Evolutionary conservation across 192 early-diverging fungal genomes (phyloP), one percentile per base, ranked within the genome.

Genomic region (Jimgerdemannia flammicorona): DNA sequence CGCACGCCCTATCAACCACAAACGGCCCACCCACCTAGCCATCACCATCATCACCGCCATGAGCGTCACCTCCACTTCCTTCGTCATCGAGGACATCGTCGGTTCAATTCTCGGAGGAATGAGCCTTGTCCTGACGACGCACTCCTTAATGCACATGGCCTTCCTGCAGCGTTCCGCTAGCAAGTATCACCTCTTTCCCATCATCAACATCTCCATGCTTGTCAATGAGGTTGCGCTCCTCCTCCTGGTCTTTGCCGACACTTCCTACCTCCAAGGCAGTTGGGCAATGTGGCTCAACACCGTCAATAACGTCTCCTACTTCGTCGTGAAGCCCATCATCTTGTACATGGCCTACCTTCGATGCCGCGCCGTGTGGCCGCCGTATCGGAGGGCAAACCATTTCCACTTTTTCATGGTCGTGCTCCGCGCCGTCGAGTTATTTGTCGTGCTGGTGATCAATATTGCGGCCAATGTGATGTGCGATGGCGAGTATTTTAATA

Each of bases 221-320:
- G 68, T 83, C 54, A 83, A 83, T 54, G 71, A 83, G 65, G 64
- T 73, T 4, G 70, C 72, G 8, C 70, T 83, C 43, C 77, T 83
- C 59, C 70, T 83, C 20, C 70, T 83, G 42, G 75, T 83, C 29
- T 72, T 75, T 3, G 67, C 73, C 3, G 69, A 70, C 40, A 74
- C 78, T 43, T 41, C 63, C 0, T 66, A 44, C 41, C 71, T 83
- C 9, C 75, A 74, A 7, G 65, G 69, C 68, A 14, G 70, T 9
- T 42, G 72, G 0, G 78, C 70, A 8, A 72, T 79, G 0, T 80
- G 78, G 78, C 59, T 77, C 14, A 79, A 71, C n/a, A 71, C 80
- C 10, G 64, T 79, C n/a, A 83, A 79, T 73, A 83, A 83, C 42
- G n/a, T 79, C 18, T 71, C 75, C n/a, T 83, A 83, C 64, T 83